Base-by-base conservation (phyloP, 202 grass and related monocot species). In the Hordeum pubiflorum region DNA sequence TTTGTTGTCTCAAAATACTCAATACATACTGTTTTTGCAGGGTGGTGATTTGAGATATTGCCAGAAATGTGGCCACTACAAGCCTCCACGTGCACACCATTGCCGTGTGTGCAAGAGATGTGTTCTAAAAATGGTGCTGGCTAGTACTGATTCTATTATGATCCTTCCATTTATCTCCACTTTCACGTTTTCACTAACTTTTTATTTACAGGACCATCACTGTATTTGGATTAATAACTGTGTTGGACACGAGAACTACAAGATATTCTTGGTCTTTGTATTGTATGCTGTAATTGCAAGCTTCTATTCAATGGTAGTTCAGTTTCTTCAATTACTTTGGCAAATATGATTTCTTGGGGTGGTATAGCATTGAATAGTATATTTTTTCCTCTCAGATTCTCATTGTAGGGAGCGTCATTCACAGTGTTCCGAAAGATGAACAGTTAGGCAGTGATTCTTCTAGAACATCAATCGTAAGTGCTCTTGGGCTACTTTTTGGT, bases 151-250 rank as follows among this genome's bases (percentile, higher is more conserved):
- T 50, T 82, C 1, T 82, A 17, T 77, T 15, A 48, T 52, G 22
- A 34, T 20, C 76, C n/a, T 79, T 86, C 10, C 65, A 60, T 73
- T 67, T 13, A 22, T 74, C 10, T 82, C 67, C 26, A 60, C 5
- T 58, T 82, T 20, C 29, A 26, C 12, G 27, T 77, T 80, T 68
- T 85, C 23, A 85, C 61, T 37, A 64, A 38, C 26, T 72, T 86
- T 10, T 23, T 71, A 75, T 64, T 4, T 77, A 76, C 83, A 97
- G 94, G 92, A 97, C 80, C 94, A 97, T 80, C 94, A 97, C 55
- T 94, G 94, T 74, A 85, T 97, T 58, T 97, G 94, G 94, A 97
- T 97, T 80, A 97, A 94, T 86, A 94, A 97, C 86, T 97, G 94
- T 57, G 92, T 97, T 15, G 95, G 92, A 22, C 92, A 97, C 27